Conservation (phyloP, 371 early-diverging fungal species). For the Mucor saturninus region DNA sequence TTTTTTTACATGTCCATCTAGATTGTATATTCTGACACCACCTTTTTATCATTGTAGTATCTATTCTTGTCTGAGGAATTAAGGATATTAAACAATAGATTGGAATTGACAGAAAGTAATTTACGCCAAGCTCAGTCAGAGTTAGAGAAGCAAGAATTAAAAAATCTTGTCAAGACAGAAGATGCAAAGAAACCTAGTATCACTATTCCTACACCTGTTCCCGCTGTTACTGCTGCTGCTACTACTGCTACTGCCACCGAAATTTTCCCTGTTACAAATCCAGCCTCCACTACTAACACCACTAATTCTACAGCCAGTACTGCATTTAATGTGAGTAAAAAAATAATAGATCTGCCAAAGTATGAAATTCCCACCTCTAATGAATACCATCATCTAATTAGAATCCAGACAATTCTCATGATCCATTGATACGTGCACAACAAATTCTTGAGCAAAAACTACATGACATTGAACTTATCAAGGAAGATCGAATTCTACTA, state of each 20-base stretch:
- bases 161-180: conserved; percentile 9
- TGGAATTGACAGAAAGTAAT: conserved; percentile 17
- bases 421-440: conserved; percentile 22
- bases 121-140: conserved; percentile 20
- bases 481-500: conserved; percentile 44
- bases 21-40: neutral
- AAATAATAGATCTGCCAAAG: neutral
- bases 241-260: no score
- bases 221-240: neutral
- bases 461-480: conserved; percentile 45
- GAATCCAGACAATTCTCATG: neutral
- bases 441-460: conserved; percentile 35
- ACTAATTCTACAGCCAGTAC: neutral
- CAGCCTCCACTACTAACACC: no score
- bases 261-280: no score
- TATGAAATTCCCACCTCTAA: neutral
- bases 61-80: conserved; percentile 30
- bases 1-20: neutral
- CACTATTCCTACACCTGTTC: neutral
- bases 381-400: neutral
- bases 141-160: conserved; percentile 12
- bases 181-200: conserved; percentile 6
- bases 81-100: conserved; percentile 16
- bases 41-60: conserved; percentile 10
- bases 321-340: neutral